Evolutionary conservation across 1,284 basidiomycete species (phyloP), one percentile per base, ranked within the genome.

Genomic region (Moniliella sp.): DNA sequence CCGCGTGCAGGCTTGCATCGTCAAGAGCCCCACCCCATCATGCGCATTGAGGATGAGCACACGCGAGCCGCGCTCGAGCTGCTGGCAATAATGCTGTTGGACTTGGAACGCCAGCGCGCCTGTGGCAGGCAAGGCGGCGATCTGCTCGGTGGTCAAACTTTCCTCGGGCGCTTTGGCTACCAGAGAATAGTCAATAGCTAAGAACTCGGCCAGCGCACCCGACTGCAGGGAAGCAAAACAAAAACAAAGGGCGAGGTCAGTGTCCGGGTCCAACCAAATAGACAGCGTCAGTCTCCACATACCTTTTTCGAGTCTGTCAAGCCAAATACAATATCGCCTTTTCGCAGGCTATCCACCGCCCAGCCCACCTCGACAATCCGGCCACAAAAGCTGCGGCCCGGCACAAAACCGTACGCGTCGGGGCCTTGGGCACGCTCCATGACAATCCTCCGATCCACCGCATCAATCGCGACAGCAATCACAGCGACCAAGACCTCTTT

Each of bases 31-130:
- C 15, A 64, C 48, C 5, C 61, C 62, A 31, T 60, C 51, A 44
- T 65, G 63, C 5, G 62, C 64, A 32, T 63, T 61, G 28, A 65
- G 44, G 28, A 65, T 57, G 28, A 65, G 48, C 13, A 64, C 48
- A 25, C 61, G 42, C 2, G 46, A 33, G 2, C 62, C 64, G 8
- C 52, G 48, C 9, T 50, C 55, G 2, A 65, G 48, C 15, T 48
- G 37, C 7, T 37, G 30, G 33, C 61, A 61, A 34, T 64, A 50
- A 13, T 57, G 53, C 28, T 56, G 48, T 39, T 63, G 50, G 28
- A 64, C 43, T 37, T 63, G 57, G 37, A 60, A 50, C 2, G 63
- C 57, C 37, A 58, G 41, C 9, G 62, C 50, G 4, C 62, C 63
- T 12, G 61, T 50, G 2, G 59, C 39, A 0, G 62, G 61, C 14